Base-by-base conservation (phyloP, 495 filamentous ascomycete genomes). In the Clavariopsis aquatica region DNA sequence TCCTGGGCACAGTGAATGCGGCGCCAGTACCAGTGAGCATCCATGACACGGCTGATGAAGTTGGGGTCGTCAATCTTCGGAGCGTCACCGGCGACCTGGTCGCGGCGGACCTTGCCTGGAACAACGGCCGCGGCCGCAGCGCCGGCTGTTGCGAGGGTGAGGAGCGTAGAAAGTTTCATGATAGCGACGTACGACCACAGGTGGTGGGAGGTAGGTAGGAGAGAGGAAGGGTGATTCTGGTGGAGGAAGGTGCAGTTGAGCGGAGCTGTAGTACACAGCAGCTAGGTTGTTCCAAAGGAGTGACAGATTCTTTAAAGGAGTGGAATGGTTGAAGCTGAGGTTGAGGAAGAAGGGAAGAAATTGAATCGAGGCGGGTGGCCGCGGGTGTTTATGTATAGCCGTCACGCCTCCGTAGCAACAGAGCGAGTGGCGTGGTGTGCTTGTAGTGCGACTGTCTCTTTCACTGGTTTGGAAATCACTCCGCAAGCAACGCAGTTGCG, bases 11-110 rank as follows among this genome's bases (percentile, higher is more conserved):
- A 68, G 41, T 68, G 65, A 20, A 57, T 53, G 22, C 27, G 20
- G 29, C 60, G 65, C 59, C 59, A 64, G 47, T 53, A 63, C 59
- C 60, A 63, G 60, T 68, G 65, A 19, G 59, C 65, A 28, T 64
- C 36, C 53, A 68, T 47, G 54, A 68, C 45, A 22, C 20, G 22
- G 47, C 55, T 28, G 46, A 63, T 63, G 65, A 68, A 68, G 20
- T 59, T 53, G 5, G 10, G 3, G 54, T 68, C 60, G 29, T 43
- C 22, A n/a, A 68, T 63, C 13, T 46, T 38, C 1, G 65, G 65
- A 29, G 43, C 41, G 41, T 4, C 55, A 24, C 24, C 31, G 15
- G 23, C 28, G 45, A 36, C 24, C 24, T 55, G 38, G 22, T 54
- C 19, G 19, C 36, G 52, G n/a, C 29, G 3, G 2, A 17, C n/a